These are phyloP conservation scores for Acorus calamus DNA, from an alignment of 106 monocot species.

Conservation along the genomic window DNA sequence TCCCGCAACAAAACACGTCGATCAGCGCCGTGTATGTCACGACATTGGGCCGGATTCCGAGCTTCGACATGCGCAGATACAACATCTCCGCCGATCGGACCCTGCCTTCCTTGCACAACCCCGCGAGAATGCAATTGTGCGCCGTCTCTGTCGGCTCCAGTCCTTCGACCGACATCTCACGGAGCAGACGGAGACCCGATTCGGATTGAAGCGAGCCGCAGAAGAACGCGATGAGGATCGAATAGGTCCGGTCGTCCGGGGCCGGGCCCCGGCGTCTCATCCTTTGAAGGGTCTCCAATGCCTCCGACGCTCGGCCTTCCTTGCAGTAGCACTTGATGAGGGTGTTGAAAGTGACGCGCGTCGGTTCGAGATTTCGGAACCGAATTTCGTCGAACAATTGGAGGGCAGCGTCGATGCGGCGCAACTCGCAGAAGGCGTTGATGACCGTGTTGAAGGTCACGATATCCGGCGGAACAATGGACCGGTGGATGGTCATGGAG, in stretches of 20 bases:
- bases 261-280: conserved; percentile 25
- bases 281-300: conserved; percentile 13
- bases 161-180: conserved; percentile 17
- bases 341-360: conserved; percentile 32
- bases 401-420: conserved; percentile 15
- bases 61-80: conserved; percentile 29
- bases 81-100: conserved; percentile 16
- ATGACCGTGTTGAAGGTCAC: conserved; percentile 22
- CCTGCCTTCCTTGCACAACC: conserved; percentile 30
- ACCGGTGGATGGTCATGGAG: conserved; percentile 11
- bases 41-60: conserved; percentile 24
- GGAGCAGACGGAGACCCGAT: conserved; percentile 22
- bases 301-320: conserved; percentile 10
- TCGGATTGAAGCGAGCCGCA: conserved; percentile 18
- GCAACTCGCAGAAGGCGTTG: conserved; percentile 10
- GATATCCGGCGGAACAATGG: conserved; percentile 4
- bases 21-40: conserved; percentile 35
- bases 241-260: conserved; percentile 36
- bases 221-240: conserved; percentile 26
- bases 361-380: conserved; percentile 4
- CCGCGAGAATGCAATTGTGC: conserved; percentile 39
- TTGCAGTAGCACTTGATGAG: conserved; percentile 33
- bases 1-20: conserved; percentile 23
- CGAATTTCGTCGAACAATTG: conserved; percentile 37
- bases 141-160: conserved; percentile 17